Evolutionary conservation across 208 protist genomes (phyloP), one percentile per base, ranked within the genome.

Genomic region (Leishmania turanica): DNA sequence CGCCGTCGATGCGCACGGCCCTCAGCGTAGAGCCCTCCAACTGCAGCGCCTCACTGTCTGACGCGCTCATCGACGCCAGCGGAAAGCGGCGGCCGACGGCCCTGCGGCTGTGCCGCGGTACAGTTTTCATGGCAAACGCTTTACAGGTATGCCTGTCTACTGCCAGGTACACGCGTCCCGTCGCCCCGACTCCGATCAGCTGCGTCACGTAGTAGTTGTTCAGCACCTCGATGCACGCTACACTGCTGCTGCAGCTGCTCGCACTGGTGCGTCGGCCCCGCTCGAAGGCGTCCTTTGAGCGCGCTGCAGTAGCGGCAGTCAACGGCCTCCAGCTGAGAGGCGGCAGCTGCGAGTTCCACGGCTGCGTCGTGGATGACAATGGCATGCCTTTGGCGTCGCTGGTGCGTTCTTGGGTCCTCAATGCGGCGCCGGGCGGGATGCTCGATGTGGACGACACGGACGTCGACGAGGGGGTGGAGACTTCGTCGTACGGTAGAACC

Each of bases 141-240:
- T 83, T 69, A 58, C 77, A 75, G 9, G 82, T 90, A 37, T 83
- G 34, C 7, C 71, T 65, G 54, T 96, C 78, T 13, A 92, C 42
- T n/a, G 75, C 76, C 19, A 96, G 78, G 56, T 86, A 90, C 19
- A 92, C 92, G 3, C 75, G 84, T 17, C 79, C 88, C 11, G 85
- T 93, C 3, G 84, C 81, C 37, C 92, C 92, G 42, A 66, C 71
- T n/a, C 92, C 92, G 19, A 97, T 53, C 21, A 82, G 73, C 2
- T 71, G 49, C 40, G 88, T 51, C 13, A 96, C 53, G 49, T 65
- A 81, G 85, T 96, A 97, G n/a, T 95, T 78, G 82, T 97, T 97
- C 13, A 97, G 51, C 54, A 85, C 84, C 21, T 87, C 81, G 53
- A 81, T 77, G 64, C 74, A 84, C 47, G 56, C 75, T 47, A 80